phyloP scores from a whole-genome alignment of 2,329 filamentous ascomycete species.

The Paramyrothecium sp. region DNA sequence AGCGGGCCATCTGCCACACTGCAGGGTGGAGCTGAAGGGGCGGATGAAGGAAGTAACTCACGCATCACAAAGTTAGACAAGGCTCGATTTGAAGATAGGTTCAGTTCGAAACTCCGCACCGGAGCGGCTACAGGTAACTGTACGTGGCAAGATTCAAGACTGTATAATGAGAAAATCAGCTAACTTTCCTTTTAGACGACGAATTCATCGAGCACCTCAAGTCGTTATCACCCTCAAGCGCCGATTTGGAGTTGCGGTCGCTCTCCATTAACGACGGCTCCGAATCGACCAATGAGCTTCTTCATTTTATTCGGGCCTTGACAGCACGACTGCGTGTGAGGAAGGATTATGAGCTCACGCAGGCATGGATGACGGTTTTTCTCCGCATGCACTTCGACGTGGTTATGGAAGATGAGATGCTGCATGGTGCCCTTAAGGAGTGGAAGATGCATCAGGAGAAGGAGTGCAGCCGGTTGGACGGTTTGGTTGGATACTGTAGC shows the following conservation, averaged over 20 bases:
- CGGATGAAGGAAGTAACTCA: constrained; percentile 50
- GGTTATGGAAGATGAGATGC: constrained; percentile 46
- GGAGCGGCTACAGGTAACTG: constrained; percentile 59
- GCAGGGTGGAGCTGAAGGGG: constrained; percentile 26
- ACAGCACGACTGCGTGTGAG: constrained; percentile 66
- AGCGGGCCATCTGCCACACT: constrained; percentile 37
- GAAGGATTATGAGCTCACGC: constrained; percentile 87
- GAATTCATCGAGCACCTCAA: constrained; percentile 78
- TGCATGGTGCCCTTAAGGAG: constrained; percentile 59
- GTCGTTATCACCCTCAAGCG: constrained; percentile 75
- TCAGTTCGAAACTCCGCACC: constrained; percentile 55
- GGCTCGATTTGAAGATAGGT: constrained; percentile 54
- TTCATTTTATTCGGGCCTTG: constrained; percentile 78
- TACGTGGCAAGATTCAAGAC: constrained; percentile 36
- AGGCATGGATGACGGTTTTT: constrained; percentile 98
- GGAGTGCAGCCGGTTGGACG: constrained; percentile 70
- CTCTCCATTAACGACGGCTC: constrained; percentile 51
- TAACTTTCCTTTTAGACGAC: constrained; percentile 43
- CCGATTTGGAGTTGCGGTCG: constrained; percentile 88
- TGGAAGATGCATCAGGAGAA: constrained; percentile 73
- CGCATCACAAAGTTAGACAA: constrained; percentile 69
- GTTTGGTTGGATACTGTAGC: constrained; percentile 81
- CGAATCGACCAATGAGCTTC: constrained; percentile 64
- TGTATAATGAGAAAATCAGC: neutral
- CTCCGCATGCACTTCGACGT: constrained; percentile 71